Conservation (phyloP, 345 rosid genomes). For the Populus pruinosa region DNA sequence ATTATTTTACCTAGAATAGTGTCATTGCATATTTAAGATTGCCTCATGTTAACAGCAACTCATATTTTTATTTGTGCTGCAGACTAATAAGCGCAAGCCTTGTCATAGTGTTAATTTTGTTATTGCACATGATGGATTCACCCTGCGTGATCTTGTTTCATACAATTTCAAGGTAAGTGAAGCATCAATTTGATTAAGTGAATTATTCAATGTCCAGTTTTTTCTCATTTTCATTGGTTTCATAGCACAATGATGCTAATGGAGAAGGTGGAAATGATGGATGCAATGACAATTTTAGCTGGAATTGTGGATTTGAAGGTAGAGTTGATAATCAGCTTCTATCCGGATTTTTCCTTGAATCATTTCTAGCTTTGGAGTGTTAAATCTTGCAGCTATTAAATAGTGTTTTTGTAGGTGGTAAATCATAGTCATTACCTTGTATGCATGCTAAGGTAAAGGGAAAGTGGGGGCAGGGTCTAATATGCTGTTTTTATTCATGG, state of each 20-base stretch:
- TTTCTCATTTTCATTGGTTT: slow-evolving; percentile 13
- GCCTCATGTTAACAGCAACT: background rate
- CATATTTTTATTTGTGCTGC: slow-evolving; percentile 14
- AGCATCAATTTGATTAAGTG: slow-evolving; percentile 6
- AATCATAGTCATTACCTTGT: background rate
- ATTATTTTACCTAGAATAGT: background rate
- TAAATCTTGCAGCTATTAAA: background rate
- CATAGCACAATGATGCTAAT: slow-evolving; percentile 93
- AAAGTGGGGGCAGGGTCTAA: too few relatives aligned
- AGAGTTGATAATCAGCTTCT: slow-evolving; percentile 7
- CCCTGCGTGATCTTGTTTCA: slow-evolving; percentile 79
- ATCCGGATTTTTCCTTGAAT: background rate
- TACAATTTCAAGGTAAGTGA: slow-evolving; percentile 73
- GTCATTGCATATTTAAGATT: background rate
- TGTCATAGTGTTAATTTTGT: slow-evolving; percentile 80
- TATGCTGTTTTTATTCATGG: too few relatives aligned
- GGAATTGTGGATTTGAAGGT: slow-evolving; percentile 99
- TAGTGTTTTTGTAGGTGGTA: background rate
- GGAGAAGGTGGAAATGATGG: slow-evolving; percentile 98
- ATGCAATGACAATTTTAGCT: slow-evolving; percentile 80
- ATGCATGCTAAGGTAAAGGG: too few relatives aligned
- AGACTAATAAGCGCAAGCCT: slow-evolving; percentile 89
- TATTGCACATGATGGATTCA: slow-evolving; percentile 92
- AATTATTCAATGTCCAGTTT: background rate
- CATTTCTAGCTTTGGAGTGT: background rate